phyloP scores from a whole-genome alignment of 1,284 basidiomycete species.

The Cutaneotrichosporon cyanovorans region DNA sequence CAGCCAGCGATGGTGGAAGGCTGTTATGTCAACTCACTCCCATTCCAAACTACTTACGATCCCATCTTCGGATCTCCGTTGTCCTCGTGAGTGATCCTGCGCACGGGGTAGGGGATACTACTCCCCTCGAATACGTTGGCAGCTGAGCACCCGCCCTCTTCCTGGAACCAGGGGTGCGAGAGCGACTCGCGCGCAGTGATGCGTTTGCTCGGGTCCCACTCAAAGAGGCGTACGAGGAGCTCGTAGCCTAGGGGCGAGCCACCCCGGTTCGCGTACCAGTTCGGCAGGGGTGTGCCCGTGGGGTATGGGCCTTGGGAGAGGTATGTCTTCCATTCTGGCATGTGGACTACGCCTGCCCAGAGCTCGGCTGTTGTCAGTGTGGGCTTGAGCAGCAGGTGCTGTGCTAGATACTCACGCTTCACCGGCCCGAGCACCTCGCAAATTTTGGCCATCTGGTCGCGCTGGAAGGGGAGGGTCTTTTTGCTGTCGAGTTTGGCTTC shows the following conservation, averaged over 20 bases:
- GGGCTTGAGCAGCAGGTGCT: no score
- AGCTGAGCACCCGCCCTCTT: conserved; percentile 42
- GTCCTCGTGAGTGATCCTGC: conserved; percentile 52
- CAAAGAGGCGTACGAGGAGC: conserved; percentile 71
- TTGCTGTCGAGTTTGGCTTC: conserved; percentile 82
- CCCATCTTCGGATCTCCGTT: conserved; percentile 48
- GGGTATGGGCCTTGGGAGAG: conserved; percentile 59
- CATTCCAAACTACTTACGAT: conserved; percentile 29
- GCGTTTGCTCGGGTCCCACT: conserved; percentile 82
- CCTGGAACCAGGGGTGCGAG: conserved; percentile 56
- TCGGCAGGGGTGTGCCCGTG: conserved; percentile 20
- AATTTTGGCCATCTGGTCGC: conserved; percentile 89
- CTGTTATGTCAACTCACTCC: conserved; percentile 16
- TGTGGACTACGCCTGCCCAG: conserved; percentile 79
- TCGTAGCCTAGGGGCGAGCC: conserved; percentile 58
- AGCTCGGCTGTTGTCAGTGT: conserved; percentile 52
- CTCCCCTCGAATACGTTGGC: conserved; percentile 44
- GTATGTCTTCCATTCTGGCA: conserved; percentile 82
- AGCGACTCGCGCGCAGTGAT: conserved; percentile 76
- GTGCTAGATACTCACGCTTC: conserved; percentile 57
- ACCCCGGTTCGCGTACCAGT: conserved; percentile 64
- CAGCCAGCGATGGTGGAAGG: conserved; percentile 35
- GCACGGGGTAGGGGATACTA: conserved; percentile 46
- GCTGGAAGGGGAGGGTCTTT: conserved; percentile 88
- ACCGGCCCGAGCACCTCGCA: conserved; percentile 91